Evolutionary conservation across 768 basidiomycete genomes (phyloP).

Genomic region (Kwoniella europaea): DNA sequence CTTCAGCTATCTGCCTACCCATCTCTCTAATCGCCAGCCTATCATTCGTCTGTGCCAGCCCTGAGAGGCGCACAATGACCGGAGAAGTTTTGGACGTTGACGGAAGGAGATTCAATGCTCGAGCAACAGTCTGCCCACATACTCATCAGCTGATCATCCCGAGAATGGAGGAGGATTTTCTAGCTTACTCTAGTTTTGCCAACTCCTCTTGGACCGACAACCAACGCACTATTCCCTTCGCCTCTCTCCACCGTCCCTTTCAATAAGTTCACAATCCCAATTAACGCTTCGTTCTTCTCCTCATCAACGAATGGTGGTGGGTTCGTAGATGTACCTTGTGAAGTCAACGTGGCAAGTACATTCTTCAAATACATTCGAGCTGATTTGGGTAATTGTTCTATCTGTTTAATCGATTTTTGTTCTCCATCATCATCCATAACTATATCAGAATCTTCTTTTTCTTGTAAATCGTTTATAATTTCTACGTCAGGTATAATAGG

Average conservation of each 20-base stretch:
- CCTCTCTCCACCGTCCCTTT: conserved; percentile 75
- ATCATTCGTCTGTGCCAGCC: conserved; percentile 82
- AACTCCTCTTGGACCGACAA: conserved; percentile 81
- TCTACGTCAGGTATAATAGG: conserved; percentile 32
- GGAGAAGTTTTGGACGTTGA: conserved; percentile 58
- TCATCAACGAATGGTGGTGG: conserved; percentile 43
- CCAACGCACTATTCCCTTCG: conserved; percentile 91
- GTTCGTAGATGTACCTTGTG: conserved; percentile 12
- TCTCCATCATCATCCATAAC: background rate
- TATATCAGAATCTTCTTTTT: conserved; percentile 1
- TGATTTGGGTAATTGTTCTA: conserved; percentile 12
- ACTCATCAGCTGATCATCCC: background rate
- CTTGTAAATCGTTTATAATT: conserved; percentile 5
- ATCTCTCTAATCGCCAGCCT: conserved; percentile 90
- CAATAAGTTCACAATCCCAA: conserved; percentile 70
- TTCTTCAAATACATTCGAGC: conserved; percentile 28
- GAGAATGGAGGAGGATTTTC: background rate
- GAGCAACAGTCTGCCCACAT: conserved; percentile 29
- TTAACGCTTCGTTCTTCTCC: conserved; percentile 60
- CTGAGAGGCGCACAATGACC: conserved; percentile 80
- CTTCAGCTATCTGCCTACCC: conserved; percentile 71
- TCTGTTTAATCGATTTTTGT: conserved; percentile 6
- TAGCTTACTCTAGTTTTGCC: conserved; percentile 77
- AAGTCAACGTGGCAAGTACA: conserved; percentile 34
- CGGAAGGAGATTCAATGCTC: conserved; percentile 47